A percentile compares a stretch with the other conserved stretches of the same genome.
Conservation (phyloP, 257 asterid genomes). For the Coffea canephora region DNA sequence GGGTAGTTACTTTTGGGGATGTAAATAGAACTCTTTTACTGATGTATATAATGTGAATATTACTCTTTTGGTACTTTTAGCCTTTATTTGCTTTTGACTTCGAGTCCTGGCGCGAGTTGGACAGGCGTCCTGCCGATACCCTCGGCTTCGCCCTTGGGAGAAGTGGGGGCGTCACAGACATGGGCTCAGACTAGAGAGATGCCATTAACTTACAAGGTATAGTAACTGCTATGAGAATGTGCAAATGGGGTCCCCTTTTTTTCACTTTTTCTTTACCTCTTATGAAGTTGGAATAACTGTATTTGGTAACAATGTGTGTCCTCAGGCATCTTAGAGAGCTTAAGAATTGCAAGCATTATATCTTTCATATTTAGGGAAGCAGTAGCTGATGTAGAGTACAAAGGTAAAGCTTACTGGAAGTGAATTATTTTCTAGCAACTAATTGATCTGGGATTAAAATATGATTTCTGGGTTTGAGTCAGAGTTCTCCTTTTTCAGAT, state of each 20-base stretch:
- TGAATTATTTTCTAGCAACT: not conserved
- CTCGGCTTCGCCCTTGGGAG: too few species aligned
- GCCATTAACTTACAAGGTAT: constrained; percentile 71
- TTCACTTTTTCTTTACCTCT: not conserved
- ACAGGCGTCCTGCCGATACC: too few species aligned
- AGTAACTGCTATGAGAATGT: too few species aligned
- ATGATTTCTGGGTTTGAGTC: not conserved
- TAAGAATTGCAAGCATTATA: constrained; percentile 81
- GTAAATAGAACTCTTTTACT: too few species aligned
- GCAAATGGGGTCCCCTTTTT: not conserved
- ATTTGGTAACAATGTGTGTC: not conserved
- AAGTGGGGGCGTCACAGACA: not conserved
- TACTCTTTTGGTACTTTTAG: too few species aligned
- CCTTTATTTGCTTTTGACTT: too few species aligned
- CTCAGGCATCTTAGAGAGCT: constrained; percentile 69
- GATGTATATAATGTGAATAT: too few species aligned
- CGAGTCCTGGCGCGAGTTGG: too few species aligned
- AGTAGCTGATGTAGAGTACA: constrained; percentile 71
- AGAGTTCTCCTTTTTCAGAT: not conserved
- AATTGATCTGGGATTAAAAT: not conserved
- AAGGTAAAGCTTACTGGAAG: constrained; percentile 41
- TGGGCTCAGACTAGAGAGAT: constrained; percentile 84
- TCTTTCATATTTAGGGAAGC: constrained; percentile 92
- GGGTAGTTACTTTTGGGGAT: too few species aligned
- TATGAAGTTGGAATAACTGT: not conserved